phyloP scores from a whole-genome alignment of 768 basidiomycete genomes.

The Leccinum variicolor region DNA sequence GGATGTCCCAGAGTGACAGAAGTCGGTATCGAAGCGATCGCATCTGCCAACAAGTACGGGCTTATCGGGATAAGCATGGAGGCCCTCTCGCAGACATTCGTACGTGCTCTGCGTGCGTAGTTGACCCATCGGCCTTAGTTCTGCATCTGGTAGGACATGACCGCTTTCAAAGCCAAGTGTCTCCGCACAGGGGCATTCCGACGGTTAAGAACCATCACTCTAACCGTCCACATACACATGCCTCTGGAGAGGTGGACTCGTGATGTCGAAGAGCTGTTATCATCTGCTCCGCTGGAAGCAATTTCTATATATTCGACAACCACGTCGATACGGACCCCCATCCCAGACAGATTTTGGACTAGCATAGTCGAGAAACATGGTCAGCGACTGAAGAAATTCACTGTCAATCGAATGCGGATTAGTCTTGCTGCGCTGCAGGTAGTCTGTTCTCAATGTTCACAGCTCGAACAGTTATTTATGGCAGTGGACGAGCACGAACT shows the following conservation, averaged over 20 bases:
- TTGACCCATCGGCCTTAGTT: slow-evolving; percentile 1
- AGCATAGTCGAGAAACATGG: slow-evolving; percentile 51
- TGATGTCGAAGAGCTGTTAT: slow-evolving; percentile 42
- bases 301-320: slow-evolving; percentile 63
- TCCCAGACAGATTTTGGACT: slow-evolving; percentile 49
- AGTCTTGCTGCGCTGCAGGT: slow-evolving; percentile 44
- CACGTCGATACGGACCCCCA: slow-evolving; percentile 35
- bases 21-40: slow-evolving; percentile 49
- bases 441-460: slow-evolving; percentile 52
- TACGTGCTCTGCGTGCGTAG: slow-evolving; percentile 31
- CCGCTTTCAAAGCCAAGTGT: slow-evolving; percentile 41
- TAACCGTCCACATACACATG: slow-evolving; percentile 44
- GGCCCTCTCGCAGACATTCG: slow-evolving; percentile 58
- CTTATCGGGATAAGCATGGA: slow-evolving; percentile 59
- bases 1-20: slow-evolving; percentile 73
- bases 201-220: slow-evolving; percentile 53
- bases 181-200: slow-evolving; percentile 34
- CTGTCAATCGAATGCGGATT: slow-evolving; percentile 62
- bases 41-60: slow-evolving; percentile 43
- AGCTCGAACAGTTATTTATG: slow-evolving; percentile 63
- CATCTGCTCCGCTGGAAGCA: slow-evolving; percentile 46
- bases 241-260: slow-evolving; percentile 43
- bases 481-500: slow-evolving; percentile 45
- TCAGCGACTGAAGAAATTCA: slow-evolving; percentile 49
- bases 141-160: slow-evolving; percentile 46